Evolutionary conservation across 176 grass and related monocot genomes (phyloP).

Genomic region (Areca catechu): DNA sequence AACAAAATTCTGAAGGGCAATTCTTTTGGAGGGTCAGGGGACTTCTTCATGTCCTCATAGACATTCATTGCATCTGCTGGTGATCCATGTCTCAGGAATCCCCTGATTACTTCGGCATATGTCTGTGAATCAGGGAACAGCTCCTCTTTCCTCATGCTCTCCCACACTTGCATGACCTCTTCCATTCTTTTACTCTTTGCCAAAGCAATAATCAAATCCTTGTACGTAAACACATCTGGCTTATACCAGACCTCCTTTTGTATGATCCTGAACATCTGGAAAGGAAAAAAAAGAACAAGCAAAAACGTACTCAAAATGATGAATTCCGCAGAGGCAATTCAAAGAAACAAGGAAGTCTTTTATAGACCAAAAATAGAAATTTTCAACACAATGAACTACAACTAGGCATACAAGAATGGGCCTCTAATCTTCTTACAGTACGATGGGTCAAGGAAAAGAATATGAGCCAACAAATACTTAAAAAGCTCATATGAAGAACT

Average conservation of each 20-base stretch:
- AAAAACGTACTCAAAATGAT: too few species aligned
- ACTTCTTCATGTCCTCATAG: conserved; percentile 89
- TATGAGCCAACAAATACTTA: too few species aligned
- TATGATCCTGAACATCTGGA: conserved; percentile 79
- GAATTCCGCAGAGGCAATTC: too few species aligned
- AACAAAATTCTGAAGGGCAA: conserved; percentile 85
- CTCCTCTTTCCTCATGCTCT: conserved; percentile 63
- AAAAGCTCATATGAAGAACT: too few species aligned
- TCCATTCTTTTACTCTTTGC: conserved; percentile 93
- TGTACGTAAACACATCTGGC: conserved; percentile 89
- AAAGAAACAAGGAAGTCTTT: too few species aligned
- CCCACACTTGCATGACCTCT: conserved; percentile 72
- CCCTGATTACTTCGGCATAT: conserved; percentile 86
- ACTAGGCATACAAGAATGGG: too few species aligned
- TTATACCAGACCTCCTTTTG: conserved; percentile 95
- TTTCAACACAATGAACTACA: too few species aligned
- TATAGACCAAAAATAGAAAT: too few species aligned
- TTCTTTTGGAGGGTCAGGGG: conserved; percentile 70
- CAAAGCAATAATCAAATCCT: conserved; percentile 80
- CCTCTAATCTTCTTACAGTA: too few species aligned
- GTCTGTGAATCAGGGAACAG: conserved; percentile 83
- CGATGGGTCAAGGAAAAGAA: too few species aligned
- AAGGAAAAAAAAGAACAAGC: not conserved
- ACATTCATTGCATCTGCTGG: conserved; percentile 96
- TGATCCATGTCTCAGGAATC: conserved; percentile 83